A percentile compares a stretch with the other conserved stretches of the same genome.
These are phyloP conservation scores for Colletotrichum sojae DNA, from an alignment of 2,329 filamentous ascomycete genomes.

Conservation along the genomic window DNA sequence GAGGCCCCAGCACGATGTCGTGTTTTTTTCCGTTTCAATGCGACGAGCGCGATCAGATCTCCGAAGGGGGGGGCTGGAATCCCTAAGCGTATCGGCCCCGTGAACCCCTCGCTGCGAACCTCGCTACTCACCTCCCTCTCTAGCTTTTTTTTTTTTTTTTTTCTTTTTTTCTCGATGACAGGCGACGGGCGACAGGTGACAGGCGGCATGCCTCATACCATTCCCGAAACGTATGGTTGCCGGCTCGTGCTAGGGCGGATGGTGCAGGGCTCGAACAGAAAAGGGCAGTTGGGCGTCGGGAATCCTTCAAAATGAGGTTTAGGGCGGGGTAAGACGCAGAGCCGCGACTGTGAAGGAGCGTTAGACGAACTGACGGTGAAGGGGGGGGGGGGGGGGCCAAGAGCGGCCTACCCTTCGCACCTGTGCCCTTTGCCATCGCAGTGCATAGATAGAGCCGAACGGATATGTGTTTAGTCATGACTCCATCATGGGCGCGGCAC, in stretches of 20 bases:
- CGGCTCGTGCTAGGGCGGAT: constrained; percentile 8
- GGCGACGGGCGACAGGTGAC: neutral
- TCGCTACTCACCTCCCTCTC: neutral
- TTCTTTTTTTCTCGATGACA: neutral
- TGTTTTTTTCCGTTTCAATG: constrained; percentile 4
- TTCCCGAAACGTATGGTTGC: constrained; percentile 11
- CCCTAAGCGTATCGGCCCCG: no score
- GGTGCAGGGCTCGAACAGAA: constrained; percentile 21
- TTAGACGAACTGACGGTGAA: constrained; percentile 34
- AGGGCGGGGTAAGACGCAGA: constrained; percentile 35
- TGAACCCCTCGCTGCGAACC: neutral
- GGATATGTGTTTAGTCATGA: constrained; percentile 24
- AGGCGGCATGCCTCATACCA: constrained; percentile 1
- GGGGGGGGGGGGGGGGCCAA: no score
- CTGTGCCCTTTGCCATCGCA: no score
- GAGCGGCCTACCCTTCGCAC: no score
- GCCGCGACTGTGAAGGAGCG: constrained; percentile 22
- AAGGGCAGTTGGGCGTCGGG: constrained; percentile 5
- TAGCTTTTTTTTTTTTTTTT: neutral
- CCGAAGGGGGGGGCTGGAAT: no score
- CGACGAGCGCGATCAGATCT: neutral
- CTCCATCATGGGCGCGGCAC: constrained; percentile 7
- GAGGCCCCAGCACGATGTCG: neutral
- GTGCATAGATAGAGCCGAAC: no score
- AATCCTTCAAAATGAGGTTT: constrained; percentile 29